These are phyloP conservation scores for Euphorbia schlechtendalii DNA, from an alignment of 441 rosid species.

Conservation along the genomic window DNA sequence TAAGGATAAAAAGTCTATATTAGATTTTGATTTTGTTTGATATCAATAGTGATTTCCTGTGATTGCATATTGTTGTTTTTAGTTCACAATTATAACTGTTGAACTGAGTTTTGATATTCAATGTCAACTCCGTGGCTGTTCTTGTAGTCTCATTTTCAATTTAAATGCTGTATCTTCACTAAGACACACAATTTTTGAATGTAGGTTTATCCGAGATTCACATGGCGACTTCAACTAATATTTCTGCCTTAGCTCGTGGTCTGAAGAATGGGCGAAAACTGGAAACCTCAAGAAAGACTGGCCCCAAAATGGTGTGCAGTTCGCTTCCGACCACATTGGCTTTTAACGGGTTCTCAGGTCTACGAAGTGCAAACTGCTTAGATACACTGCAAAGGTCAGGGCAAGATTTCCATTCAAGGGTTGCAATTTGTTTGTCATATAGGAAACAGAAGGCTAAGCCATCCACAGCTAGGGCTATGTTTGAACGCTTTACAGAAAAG, in stretches of 20 bases:
- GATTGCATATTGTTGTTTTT: no score
- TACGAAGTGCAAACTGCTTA: constrained; percentile 51
- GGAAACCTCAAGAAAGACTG: constrained; percentile 41
- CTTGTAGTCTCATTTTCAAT: background rate
- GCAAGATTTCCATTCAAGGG: constrained; percentile 40
- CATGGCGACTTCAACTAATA: constrained; percentile 58
- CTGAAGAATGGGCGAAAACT: constrained; percentile 37
- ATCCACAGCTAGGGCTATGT: constrained; percentile 68
- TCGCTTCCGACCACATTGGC: constrained; percentile 36
- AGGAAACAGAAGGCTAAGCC: constrained; percentile 40
- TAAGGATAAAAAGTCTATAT: no score
- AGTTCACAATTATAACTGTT: background rate
- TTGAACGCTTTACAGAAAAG: constrained; percentile 93
- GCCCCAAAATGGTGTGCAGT: constrained; percentile 47
- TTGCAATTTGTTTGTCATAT: constrained; percentile 32
- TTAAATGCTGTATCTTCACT: background rate
- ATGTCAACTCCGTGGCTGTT: background rate
- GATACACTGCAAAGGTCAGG: constrained; percentile 35
- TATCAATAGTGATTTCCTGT: no score
- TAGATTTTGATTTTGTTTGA: no score
- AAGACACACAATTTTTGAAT: constrained; percentile 17
- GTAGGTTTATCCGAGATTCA: constrained; percentile 35
- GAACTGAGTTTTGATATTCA: background rate
- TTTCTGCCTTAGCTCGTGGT: constrained; percentile 35
- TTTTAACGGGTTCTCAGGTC: constrained; percentile 50